Evolutionary conservation across 805 yeast species (phyloP).

Genomic region (Metschnikowia lachancei): DNA sequence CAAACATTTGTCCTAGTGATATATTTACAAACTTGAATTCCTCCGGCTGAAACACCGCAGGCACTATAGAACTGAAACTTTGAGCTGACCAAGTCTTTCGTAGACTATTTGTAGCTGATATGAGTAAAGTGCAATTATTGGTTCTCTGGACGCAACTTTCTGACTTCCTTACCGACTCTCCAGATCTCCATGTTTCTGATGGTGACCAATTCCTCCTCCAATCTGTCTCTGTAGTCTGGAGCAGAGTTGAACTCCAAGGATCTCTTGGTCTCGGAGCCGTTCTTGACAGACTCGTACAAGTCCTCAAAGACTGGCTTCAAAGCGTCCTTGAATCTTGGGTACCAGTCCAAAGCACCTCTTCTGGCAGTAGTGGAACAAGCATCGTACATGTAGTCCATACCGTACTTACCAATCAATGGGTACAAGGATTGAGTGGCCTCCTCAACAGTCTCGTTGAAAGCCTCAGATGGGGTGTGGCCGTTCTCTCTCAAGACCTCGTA

Average conservation of each 20-base stretch:
- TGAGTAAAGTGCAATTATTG: constrained; percentile 45
- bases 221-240: constrained; percentile 94
- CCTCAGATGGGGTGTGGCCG: constrained; percentile 99
- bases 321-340: constrained; percentile 98
- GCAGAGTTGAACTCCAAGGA: constrained; percentile 98
- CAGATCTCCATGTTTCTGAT: constrained; percentile 99
- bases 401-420: constrained; percentile 98
- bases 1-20: constrained; percentile 42
- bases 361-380: constrained; percentile 99
- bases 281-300: constrained; percentile 89
- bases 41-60: neutral
- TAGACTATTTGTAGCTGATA: constrained; percentile 27
- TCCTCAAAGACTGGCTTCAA: constrained; percentile 98
- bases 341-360: constrained; percentile 99
- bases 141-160: constrained; percentile 99
- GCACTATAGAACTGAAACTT: constrained; percentile 15
- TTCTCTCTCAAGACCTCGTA: constrained; percentile 99
- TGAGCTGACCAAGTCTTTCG: constrained; percentile 38
- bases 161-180: constrained; percentile 99
- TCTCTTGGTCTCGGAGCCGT: constrained; percentile 97
- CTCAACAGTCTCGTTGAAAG: constrained; percentile 99
- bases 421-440: constrained; percentile 99
- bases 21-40: constrained; percentile 18
- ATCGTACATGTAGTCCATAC: constrained; percentile 99
- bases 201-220: constrained; percentile 87